Evolutionary conservation across 257 asterid genomes (phyloP).

Genomic region (Solanum rostratum): DNA sequence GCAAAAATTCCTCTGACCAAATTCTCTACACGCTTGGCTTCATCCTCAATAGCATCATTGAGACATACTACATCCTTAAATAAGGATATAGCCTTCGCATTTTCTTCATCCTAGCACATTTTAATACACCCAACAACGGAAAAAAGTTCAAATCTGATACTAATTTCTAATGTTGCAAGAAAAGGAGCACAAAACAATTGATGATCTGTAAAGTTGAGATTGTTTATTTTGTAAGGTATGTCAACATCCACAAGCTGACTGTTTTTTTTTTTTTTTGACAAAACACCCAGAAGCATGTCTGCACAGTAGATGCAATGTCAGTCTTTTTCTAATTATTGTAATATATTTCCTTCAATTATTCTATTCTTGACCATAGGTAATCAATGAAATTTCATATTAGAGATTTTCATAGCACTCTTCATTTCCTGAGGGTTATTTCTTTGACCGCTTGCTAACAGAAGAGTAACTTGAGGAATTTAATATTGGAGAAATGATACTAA

Average conservation of each 20-base stretch:
- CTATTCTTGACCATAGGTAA: background rate
- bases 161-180: background rate
- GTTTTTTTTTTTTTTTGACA: too few species aligned
- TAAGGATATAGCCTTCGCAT: constrained; percentile 83
- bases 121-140: background rate
- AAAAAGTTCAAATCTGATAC: background rate
- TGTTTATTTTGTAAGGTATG: background rate
- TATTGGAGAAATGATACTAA: constrained; percentile 8
- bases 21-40: constrained; percentile 54
- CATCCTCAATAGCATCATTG: constrained; percentile 72
- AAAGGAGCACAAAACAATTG: background rate
- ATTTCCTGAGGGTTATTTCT: background rate
- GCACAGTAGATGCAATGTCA: background rate
- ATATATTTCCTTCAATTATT: background rate
- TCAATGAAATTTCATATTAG: background rate
- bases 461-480: background rate
- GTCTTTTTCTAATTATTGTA: background rate
- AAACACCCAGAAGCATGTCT: background rate
- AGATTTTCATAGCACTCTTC: background rate
- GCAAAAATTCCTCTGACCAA: constrained; percentile 93
- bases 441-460: background rate
- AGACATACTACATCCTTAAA: constrained; percentile 60
- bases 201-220: background rate
- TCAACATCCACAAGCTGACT: background rate
- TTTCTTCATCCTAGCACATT: constrained; percentile 72